A percentile compares a stretch with the other conserved stretches of the same genome.
These are phyloP conservation scores for Ambrosia hybrid DNA, from an alignment of 140 eudicot genomes.

Conservation along the genomic window DNA sequence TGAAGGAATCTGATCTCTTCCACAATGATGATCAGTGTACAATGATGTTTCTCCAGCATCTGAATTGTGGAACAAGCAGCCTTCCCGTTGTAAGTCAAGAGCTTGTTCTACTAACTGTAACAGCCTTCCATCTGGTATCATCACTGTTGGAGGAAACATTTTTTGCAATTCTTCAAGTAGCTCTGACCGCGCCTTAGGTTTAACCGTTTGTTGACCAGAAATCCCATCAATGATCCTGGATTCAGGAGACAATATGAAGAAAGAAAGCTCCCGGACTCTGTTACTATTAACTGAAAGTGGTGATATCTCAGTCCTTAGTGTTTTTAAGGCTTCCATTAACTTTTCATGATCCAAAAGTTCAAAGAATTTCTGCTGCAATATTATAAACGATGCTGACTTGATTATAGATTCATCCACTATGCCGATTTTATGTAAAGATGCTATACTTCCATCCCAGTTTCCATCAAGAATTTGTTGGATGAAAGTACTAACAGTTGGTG, in stretches of 20 bases:
- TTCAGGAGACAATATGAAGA: slow-evolving; percentile 42
- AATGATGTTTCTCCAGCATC: slow-evolving; percentile 58
- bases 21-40: slow-evolving; percentile 70
- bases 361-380: slow-evolving; percentile 66
- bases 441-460: slow-evolving; percentile 65
- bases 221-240: slow-evolving; percentile 31
- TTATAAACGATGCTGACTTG: slow-evolving; percentile 53
- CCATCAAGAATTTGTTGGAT: slow-evolving; percentile 66
- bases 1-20: slow-evolving; percentile 65
- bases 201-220: slow-evolving; percentile 35
- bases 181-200: slow-evolving; percentile 43
- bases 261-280: slow-evolving; percentile 60
- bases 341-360: slow-evolving; percentile 62
- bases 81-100: slow-evolving; percentile 52
- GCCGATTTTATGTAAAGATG: slow-evolving; percentile 53
- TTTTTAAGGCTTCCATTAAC: slow-evolving; percentile 62
- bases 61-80: slow-evolving; percentile 63
- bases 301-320: slow-evolving; percentile 66
- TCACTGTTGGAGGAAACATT: slow-evolving; percentile 62
- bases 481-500: slow-evolving; percentile 48
- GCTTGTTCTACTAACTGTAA: slow-evolving; percentile 78
- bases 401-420: slow-evolving; percentile 47
- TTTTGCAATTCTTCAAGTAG: slow-evolving; percentile 59
- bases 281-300: slow-evolving; percentile 52
- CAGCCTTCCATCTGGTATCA: slow-evolving; percentile 63